Evolutionary conservation across 2,329 filamentous ascomycete species (phyloP).

Genomic region (Chaetomium sp.): DNA sequence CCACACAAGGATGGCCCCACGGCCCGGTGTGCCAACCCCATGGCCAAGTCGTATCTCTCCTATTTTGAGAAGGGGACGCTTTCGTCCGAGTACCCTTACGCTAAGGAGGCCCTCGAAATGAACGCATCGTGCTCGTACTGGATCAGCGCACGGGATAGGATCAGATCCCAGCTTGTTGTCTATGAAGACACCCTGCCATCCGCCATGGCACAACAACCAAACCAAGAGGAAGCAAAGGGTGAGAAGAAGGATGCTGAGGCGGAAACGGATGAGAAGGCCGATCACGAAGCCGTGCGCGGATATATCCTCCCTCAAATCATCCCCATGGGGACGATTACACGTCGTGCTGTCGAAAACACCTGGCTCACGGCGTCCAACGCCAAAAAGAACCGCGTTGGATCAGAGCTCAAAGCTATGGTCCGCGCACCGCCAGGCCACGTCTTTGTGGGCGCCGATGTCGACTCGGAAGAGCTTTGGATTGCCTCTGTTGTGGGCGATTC

Average conservation of each 20-base stretch:
- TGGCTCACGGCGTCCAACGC: constrained; percentile 98
- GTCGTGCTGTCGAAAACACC: constrained; percentile 91
- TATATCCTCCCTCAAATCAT: constrained; percentile 94
- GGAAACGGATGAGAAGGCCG: too few species aligned
- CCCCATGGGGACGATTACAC: constrained; percentile 95
- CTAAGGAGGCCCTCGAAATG: constrained; percentile 95
- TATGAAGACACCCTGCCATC: constrained; percentile 58
- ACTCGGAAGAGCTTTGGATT: constrained; percentile 97
- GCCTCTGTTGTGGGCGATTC: constrained; percentile 91
- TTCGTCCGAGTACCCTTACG: constrained; percentile 81
- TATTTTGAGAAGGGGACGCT: constrained; percentile 89
- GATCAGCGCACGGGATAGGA: constrained; percentile 91
- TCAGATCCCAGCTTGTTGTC: constrained; percentile 91
- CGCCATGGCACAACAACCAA: constrained; percentile 15
- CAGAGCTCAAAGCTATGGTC: constrained; percentile 95
- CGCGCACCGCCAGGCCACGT: constrained; percentile 82
- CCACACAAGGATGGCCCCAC: constrained; percentile 92
- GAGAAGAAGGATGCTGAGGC: too few species aligned
- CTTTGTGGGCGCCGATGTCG: constrained; percentile 95
- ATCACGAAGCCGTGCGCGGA: constrained; percentile 40
- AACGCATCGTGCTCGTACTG: constrained; percentile 98
- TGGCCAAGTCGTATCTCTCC: constrained; percentile 82
- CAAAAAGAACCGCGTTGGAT: constrained; percentile 91
- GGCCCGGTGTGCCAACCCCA: constrained; percentile 75
- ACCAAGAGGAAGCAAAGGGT: constrained; percentile 13